Evolutionary conservation across 106 monocot species (phyloP), one percentile per base, ranked within the genome.

Genomic region (Allium cepa): DNA sequence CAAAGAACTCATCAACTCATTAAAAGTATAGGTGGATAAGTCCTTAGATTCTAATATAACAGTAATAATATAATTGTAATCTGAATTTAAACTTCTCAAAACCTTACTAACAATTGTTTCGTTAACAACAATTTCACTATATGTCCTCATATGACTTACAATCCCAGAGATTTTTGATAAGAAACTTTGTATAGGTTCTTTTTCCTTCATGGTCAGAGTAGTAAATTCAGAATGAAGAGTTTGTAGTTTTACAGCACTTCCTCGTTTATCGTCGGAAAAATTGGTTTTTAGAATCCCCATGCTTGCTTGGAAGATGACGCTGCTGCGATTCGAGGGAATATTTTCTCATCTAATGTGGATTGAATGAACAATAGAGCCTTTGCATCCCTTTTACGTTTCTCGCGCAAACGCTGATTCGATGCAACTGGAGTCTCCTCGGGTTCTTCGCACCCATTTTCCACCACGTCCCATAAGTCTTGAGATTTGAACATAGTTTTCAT

Each of bases 321-420:
- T 2, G 26, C n/a, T 36, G 56, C 22, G 46, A 55, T 46, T 47
- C 28, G 0, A 18, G 47, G 52, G 49, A 36, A 71, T 3, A 59
- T 49, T 1, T 15, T n/a, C 2, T 71, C 57, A 46, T 57, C 46
- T 3, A 71, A 47, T 22, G 28, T 60, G 50, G 59, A 60, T n/a
- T 71, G 71, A 46, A 71, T 47, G 13, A 57, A 27, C 1, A 36
- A 27, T 14, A 70, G 45, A 4, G 69, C 69, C 47, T 4, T 59
- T 59, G n/a, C 17, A 17, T 60, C 36, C 59, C n/a, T 59, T 59
- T 60, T 60, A 27, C 22, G 15, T 1, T 71, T 71, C 47, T 71
- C 59, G 11, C 17, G 17, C 22, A 49, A 18, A 15, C 22, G 7
- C 36, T 36, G 36, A 4, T 36, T 4, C 36, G 36, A 36, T 36